Conservation (phyloP, 2,329 filamentous ascomycete genomes). For the Gnomoniopsis sp. region DNA sequence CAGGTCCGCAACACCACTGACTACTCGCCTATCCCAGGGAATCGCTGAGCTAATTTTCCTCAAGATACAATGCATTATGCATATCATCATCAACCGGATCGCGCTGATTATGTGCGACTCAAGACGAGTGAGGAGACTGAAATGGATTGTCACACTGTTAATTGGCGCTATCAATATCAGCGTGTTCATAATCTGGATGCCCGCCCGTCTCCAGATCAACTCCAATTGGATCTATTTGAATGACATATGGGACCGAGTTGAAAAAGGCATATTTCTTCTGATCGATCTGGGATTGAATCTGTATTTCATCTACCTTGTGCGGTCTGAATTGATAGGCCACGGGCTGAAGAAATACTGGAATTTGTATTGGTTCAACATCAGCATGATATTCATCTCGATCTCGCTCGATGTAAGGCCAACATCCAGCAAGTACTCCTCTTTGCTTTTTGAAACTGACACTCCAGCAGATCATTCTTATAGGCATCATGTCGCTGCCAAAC, state of each 20-base stretch:
- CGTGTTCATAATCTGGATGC: constrained; percentile 50
- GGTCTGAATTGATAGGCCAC: constrained; percentile 40
- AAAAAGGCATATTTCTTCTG: constrained; percentile 43
- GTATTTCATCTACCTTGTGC: constrained; percentile 44
- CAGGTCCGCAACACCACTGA: constrained; percentile 4
- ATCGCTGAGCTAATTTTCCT: background rate
- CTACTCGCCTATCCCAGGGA: background rate
- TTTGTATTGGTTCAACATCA: constrained; percentile 42
- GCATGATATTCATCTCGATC: constrained; percentile 42
- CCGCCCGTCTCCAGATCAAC: constrained; percentile 40
- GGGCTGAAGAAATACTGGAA: constrained; percentile 43
- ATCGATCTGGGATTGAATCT: constrained; percentile 42
- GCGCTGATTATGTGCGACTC: constrained; percentile 40
- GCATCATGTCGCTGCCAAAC: constrained; percentile 42
- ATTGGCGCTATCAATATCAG: constrained; percentile 45
- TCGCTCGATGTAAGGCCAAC: constrained; percentile 35
- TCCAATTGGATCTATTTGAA: constrained; percentile 38
- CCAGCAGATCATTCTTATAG: constrained; percentile 32
- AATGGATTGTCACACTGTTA: constrained; percentile 34
- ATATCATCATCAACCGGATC: constrained; percentile 50
- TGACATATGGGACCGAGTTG: constrained; percentile 45
- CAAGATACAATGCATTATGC: constrained; percentile 44
- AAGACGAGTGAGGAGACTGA: constrained; percentile 32
- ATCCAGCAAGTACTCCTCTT: background rate
- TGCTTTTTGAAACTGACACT: background rate